Percentiles rank a stretch among this genome's conserved stretches.
These are phyloP conservation scores for Diplocarpon rosae DNA, from an alignment of 2,329 filamentous ascomycete genomes.

Conservation along the genomic window DNA sequence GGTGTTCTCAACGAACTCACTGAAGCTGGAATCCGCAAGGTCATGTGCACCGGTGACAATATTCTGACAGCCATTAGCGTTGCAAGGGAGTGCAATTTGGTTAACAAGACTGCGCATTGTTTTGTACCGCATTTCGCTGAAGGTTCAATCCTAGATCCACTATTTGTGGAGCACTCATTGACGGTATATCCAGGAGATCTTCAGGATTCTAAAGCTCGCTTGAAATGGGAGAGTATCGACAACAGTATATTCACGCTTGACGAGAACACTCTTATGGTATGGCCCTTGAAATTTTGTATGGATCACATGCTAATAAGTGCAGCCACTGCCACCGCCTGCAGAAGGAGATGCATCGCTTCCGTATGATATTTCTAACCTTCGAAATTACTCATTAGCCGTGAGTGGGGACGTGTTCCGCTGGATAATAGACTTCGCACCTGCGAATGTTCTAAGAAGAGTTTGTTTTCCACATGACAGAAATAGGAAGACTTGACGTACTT, in stretches of 20 bases:
- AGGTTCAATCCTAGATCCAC: slow-evolving; percentile 34
- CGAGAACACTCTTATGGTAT: slow-evolving; percentile 60
- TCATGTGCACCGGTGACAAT: slow-evolving; percentile 98
- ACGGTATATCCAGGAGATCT: slow-evolving; percentile 44
- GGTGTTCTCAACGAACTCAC: slow-evolving; percentile 72
- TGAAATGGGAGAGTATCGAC: slow-evolving; percentile 94
- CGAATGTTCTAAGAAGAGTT: slow-evolving; percentile 64
- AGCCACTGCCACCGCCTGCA: slow-evolving; percentile 61
- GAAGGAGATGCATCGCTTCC: slow-evolving; percentile 74
- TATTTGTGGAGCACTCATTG: slow-evolving; percentile 3
- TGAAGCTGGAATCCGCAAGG: slow-evolving; percentile 71
- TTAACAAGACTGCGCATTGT: slow-evolving; percentile 73
- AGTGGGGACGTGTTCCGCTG: slow-evolving; percentile 93
- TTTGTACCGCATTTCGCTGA: slow-evolving; percentile 84
- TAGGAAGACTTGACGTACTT: background rate
- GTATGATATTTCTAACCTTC: slow-evolving; percentile 69
- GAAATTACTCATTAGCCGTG: slow-evolving; percentile 80
- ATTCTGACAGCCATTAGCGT: slow-evolving; percentile 95
- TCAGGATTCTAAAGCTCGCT: slow-evolving; percentile 58
- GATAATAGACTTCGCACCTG: slow-evolving; percentile 82
- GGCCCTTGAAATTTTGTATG: slow-evolving; percentile 10
- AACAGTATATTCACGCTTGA: slow-evolving; percentile 70
- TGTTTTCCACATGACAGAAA: slow-evolving; percentile 19
- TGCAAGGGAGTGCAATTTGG: slow-evolving; percentile 75
- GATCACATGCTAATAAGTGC: slow-evolving; percentile 9